Evolutionary conservation across 257 asterid genomes (phyloP).

Genomic region (Nicotiana tabacum): DNA sequence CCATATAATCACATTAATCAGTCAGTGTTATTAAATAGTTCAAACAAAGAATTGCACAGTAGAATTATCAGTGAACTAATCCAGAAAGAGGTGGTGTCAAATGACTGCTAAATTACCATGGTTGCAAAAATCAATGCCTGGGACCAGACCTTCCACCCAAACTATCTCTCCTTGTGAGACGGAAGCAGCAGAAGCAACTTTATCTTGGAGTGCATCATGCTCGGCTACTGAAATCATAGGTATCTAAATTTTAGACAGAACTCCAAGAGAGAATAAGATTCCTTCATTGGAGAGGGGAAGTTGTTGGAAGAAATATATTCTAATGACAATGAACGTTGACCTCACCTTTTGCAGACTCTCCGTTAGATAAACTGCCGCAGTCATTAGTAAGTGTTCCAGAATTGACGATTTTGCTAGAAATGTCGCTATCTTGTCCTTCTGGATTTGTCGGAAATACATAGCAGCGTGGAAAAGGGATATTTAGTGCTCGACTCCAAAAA

Average conservation of each 20-base stretch:
- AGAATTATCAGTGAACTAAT: neutral
- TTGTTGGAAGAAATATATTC: neutral
- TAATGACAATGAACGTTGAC: conserved; percentile 14
- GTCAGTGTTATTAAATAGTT: neutral
- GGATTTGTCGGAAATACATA: conserved; percentile 39
- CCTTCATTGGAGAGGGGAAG: neutral
- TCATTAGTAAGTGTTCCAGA: conserved; percentile 21
- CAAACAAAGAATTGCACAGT: neutral
- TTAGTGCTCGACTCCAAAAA: conserved; percentile 94
- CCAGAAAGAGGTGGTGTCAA: neutral
- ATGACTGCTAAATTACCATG: conserved; percentile 50
- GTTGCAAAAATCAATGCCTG: conserved; percentile 98
- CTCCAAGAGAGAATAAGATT: neutral
- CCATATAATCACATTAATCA: neutral
- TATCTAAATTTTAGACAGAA: neutral
- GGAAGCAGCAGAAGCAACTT: conserved; percentile 37
- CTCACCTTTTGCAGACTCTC: conserved; percentile 43
- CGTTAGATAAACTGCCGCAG: conserved; percentile 30
- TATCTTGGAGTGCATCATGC: conserved; percentile 19
- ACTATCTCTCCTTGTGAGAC: conserved; percentile 47
- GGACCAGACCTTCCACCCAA: conserved; percentile 96
- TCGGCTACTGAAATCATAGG: conserved; percentile 15
- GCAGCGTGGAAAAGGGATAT: conserved; percentile 69
- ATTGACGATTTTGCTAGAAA: conserved; percentile 11
- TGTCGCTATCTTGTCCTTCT: conserved; percentile 30